Evolutionary conservation across 2,329 filamentous ascomycete genomes (phyloP).

Genomic region (Passalora sequoiae): DNA sequence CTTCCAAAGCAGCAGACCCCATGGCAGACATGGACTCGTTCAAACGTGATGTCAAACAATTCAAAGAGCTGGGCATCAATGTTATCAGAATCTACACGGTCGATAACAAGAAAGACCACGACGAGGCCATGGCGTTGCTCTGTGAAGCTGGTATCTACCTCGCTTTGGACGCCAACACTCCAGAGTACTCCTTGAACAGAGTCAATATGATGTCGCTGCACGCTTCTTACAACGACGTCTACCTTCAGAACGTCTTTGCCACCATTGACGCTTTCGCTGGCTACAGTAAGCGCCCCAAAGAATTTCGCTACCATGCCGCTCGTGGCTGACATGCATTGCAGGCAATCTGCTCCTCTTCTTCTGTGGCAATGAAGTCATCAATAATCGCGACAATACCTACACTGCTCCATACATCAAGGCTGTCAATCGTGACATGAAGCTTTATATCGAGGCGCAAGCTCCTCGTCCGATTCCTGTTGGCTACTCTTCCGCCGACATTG

Average conservation of each 20-base stretch:
- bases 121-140: constrained; percentile 75
- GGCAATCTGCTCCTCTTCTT: constrained; percentile 82
- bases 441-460: constrained; percentile 67
- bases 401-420: constrained; percentile 67
- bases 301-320: background rate
- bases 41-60: constrained; percentile 71
- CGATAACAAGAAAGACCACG: constrained; percentile 76
- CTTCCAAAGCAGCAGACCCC: constrained; percentile 63
- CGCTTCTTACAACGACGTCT: constrained; percentile 77
- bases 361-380: constrained; percentile 70
- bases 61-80: constrained; percentile 82
- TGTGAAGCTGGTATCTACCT: constrained; percentile 85
- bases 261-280: constrained; percentile 78
- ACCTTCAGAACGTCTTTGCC: constrained; percentile 79
- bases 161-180: constrained; percentile 83
- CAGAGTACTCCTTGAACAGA: constrained; percentile 81
- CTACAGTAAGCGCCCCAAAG: constrained; percentile 54
- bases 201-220: constrained; percentile 50
- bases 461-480: constrained; percentile 69
- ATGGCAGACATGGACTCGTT: constrained; percentile 66
- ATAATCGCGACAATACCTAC: constrained; percentile 56
- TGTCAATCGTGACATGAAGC: constrained; percentile 73
- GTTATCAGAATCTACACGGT: constrained; percentile 89
- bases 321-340: too few relatives aligned
- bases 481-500: constrained; percentile 80